These are phyloP conservation scores for Thelonectria discophora DNA, from an alignment of 2,329 filamentous ascomycete genomes.

Conservation along the genomic window DNA sequence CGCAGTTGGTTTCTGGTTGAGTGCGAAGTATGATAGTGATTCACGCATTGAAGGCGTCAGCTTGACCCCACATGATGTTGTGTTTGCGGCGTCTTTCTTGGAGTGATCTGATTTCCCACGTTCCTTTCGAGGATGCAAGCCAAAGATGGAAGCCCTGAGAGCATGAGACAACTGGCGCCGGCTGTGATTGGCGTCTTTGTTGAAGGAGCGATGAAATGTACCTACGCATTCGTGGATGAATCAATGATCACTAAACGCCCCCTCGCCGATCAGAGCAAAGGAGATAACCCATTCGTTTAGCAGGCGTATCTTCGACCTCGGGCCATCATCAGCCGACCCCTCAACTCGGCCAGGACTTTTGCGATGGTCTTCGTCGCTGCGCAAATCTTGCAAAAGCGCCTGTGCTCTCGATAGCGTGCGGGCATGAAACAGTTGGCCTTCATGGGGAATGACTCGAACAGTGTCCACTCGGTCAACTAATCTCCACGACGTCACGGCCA, in stretches of 20 bases:
- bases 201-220: too few species aligned
- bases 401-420: not conserved
- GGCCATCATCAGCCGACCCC: not conserved
- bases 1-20: not conserved
- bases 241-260: not conserved
- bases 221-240: too few species aligned
- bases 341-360: not conserved
- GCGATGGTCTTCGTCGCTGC: not conserved
- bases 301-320: not conserved
- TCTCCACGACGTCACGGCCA: not conserved
- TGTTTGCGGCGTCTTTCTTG: not conserved
- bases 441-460: slow-evolving; percentile 3
- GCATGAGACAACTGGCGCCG: not conserved
- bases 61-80: not conserved
- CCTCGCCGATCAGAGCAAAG: not conserved
- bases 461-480: not conserved
- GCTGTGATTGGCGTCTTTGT: not conserved
- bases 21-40: not conserved
- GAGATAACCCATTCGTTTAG: not conserved
- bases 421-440: not conserved
- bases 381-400: too few species aligned
- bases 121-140: not conserved
- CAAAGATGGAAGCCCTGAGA: too few species aligned
- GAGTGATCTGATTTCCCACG: not conserved
- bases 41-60: not conserved